A percentile compares a stretch with the other conserved stretches of the same genome.
Conservation (phyloP, 1,284 basidiomycete species). For the Pseudozyma hubeiensis region DNA sequence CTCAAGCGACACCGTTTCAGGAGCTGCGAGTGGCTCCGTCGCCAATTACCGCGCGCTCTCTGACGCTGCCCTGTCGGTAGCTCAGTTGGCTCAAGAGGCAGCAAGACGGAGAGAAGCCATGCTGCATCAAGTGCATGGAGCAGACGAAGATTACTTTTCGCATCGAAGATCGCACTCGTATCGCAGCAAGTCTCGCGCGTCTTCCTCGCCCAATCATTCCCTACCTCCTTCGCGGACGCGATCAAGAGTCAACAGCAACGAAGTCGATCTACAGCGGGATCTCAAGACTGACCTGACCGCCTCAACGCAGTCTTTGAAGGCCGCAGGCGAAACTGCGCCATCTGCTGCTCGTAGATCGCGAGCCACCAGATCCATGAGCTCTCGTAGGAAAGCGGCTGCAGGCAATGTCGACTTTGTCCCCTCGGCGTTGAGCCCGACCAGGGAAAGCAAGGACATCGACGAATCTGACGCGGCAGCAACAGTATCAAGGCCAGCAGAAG, state of each 20-base stretch:
- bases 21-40: slow-evolving; percentile 2
- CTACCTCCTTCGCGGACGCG: slow-evolving; percentile 18
- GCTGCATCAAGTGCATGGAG: slow-evolving; percentile 18
- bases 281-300: slow-evolving; percentile 1
- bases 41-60: slow-evolving; percentile 49
- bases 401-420: slow-evolving; percentile 26
- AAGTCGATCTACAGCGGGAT: slow-evolving; percentile 5
- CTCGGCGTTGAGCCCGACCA: slow-evolving; percentile 27
- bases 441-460: slow-evolving; percentile 26
- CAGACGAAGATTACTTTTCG: slow-evolving; percentile 36
- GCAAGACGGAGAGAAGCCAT: slow-evolving; percentile 33
- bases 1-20: slow-evolving; percentile 14
- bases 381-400: slow-evolving; percentile 5
- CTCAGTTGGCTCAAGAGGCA: slow-evolving; percentile 52
- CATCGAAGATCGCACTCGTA: slow-evolving; percentile 10
- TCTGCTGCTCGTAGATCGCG: slow-evolving; percentile 6
- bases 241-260: slow-evolving; percentile 34
- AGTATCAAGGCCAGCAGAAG: not conserved
- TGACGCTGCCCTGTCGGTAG: slow-evolving; percentile 52
- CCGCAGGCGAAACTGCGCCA: not conserved
- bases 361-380: slow-evolving; percentile 17
- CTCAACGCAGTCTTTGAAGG: not conserved
- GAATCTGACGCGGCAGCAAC: not conserved
- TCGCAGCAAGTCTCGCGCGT: slow-evolving; percentile 29
- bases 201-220: slow-evolving; percentile 22